Conservation (phyloP, 352 stramenopile species). For the Phytophthora citrophthora region DNA sequence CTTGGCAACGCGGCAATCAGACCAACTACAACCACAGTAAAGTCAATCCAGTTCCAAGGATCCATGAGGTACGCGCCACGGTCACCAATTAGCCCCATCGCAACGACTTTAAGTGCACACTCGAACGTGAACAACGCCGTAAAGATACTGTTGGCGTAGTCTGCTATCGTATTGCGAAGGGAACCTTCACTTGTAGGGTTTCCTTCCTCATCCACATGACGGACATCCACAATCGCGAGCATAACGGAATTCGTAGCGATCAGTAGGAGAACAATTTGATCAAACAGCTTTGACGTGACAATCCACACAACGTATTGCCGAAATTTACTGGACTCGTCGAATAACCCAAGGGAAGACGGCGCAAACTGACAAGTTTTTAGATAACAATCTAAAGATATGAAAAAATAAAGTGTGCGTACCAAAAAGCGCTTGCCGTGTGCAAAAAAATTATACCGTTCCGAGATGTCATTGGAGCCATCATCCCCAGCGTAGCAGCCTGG, state of each 20-base stretch:
- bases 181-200: conserved; percentile 49
- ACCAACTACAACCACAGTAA: conserved; percentile 70
- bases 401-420: conserved; percentile 20
- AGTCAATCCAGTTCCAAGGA: conserved; percentile 92
- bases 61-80: conserved; percentile 83
- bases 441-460: conserved; percentile 71
- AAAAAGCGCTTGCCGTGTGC: conserved; percentile 63
- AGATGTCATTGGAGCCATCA: conserved; percentile 54
- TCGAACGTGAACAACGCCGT: conserved; percentile 87
- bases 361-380: conserved; percentile 46
- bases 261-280: conserved; percentile 82
- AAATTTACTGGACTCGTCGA: conserved; percentile 56
- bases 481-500: conserved; percentile 56
- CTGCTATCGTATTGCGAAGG: conserved; percentile 60
- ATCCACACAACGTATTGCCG: conserved; percentile 67
- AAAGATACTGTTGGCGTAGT: conserved; percentile 57
- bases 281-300: conserved; percentile 78
- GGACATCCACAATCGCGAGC: conserved; percentile 81
- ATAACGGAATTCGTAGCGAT: conserved; percentile 87
- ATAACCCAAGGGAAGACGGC: conserved; percentile 57
- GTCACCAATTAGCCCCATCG: conserved; percentile 78
- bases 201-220: conserved; percentile 50
- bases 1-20: conserved; percentile 49
- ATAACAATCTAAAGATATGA: too few species aligned
- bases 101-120: conserved; percentile 90